Percentiles rank a stretch among this genome's conserved stretches.
Conservation (phyloP, 495 filamentous ascomycete genomes). For the Aspergillus bertholletiae region DNA sequence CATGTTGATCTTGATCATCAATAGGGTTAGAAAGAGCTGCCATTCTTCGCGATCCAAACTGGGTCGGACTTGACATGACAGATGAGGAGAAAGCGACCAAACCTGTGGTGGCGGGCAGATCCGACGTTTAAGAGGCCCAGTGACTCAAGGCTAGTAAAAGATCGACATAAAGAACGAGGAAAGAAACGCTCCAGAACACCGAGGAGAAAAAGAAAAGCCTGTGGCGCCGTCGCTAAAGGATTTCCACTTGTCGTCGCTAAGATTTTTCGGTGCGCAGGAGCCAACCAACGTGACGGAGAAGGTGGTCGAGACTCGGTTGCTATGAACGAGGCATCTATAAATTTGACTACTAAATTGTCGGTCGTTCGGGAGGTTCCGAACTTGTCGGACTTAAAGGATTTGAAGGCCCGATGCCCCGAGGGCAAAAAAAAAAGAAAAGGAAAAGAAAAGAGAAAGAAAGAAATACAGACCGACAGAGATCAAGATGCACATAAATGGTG, state of each 20-base stretch:
- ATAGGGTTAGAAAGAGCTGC: background rate
- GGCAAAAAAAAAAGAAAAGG: too few relatives aligned
- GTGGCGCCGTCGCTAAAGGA: background rate
- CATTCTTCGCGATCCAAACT: conserved; percentile 1
- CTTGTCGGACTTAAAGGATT: too few relatives aligned
- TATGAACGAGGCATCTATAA: too few relatives aligned
- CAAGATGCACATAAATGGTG: too few relatives aligned
- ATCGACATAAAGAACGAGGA: background rate
- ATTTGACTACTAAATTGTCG: too few relatives aligned
- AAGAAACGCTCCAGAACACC: background rate
- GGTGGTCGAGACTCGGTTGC: background rate
- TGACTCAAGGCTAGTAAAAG: background rate
- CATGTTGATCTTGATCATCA: conserved; percentile 1
- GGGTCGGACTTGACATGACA: background rate
- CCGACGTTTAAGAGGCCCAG: conserved; percentile 1
- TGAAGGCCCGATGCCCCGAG: too few relatives aligned
- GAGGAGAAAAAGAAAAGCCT: background rate
- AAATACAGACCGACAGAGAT: too few relatives aligned
- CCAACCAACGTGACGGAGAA: background rate
- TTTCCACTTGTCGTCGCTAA: background rate
- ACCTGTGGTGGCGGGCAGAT: conserved; percentile 8
- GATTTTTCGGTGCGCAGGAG: too few relatives aligned
- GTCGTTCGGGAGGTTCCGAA: too few relatives aligned
- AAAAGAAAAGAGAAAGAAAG: too few relatives aligned
- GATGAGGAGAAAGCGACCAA: background rate